These are phyloP conservation scores for Agrostemma githago DNA, from an alignment of 148 eudicot genomes.

Conservation along the genomic window DNA sequence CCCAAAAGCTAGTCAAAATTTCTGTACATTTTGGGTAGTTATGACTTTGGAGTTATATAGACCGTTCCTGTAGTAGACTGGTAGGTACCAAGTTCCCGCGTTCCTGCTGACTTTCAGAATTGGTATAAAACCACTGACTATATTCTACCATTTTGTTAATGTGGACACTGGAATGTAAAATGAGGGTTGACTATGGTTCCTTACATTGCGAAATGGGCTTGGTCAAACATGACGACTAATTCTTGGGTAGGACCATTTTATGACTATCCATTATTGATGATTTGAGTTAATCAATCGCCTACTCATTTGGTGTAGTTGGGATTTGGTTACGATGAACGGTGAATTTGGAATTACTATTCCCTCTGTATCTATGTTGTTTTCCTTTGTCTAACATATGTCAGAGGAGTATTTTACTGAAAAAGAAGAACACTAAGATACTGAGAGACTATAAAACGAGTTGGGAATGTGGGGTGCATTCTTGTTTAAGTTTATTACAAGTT, in stretches of 20 bases:
- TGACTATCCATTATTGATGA: not conserved
- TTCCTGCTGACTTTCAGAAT: not conserved
- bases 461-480: too few species aligned
- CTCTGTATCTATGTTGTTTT: too few species aligned
- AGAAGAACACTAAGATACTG: too few species aligned
- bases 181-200: not conserved
- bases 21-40: not conserved
- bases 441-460: too few species aligned
- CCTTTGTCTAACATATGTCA: too few species aligned
- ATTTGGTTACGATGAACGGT: too few species aligned
- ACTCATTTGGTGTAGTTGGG: too few species aligned
- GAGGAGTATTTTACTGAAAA: too few species aligned
- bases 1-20: not conserved
- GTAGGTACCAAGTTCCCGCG: not conserved
- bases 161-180: too few species aligned
- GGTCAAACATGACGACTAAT: constrained; percentile 3
- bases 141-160: not conserved
- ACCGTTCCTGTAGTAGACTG: constrained; percentile 2
- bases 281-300: too few species aligned
- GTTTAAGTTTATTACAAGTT: too few species aligned
- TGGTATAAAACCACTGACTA: constrained; percentile 6
- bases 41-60: not conserved
- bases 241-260: not conserved
- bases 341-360: too few species aligned
- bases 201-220: not conserved